A percentile compares a stretch with the other conserved stretches of the same genome.
Evolutionary conservation across 2,329 filamentous ascomycete genomes (phyloP).

Genomic region (Lasiodiplodia gonubiensis): DNA sequence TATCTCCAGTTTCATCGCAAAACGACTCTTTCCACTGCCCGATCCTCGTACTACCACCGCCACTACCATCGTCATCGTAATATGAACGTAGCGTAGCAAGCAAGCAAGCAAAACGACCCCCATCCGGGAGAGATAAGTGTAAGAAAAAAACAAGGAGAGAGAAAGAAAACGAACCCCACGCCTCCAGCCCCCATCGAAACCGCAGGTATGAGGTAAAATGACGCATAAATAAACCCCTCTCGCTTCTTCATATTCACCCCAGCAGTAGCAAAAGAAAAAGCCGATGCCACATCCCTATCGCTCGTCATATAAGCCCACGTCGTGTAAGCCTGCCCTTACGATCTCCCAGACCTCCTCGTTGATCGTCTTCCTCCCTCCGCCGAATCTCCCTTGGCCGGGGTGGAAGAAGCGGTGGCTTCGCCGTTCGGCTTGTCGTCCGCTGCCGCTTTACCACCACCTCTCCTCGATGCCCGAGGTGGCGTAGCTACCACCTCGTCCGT

Average conservation of each 20-base stretch:
- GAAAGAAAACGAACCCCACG: not conserved
- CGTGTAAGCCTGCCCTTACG: not conserved
- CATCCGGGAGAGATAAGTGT: not conserved
- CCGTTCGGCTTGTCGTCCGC: not conserved
- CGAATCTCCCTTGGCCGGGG: not conserved
- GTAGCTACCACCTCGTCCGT: not conserved
- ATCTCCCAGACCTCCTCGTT: slow-evolving; percentile 9
- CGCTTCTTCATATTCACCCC: not conserved
- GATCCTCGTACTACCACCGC: not conserved
- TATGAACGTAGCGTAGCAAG: not conserved
- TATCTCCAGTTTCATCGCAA: not conserved
- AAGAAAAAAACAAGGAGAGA: not conserved
- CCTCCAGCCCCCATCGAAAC: not conserved
- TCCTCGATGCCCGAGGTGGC: not conserved
- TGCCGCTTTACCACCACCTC: not conserved
- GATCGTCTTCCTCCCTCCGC: not conserved
- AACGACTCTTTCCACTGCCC: not conserved
- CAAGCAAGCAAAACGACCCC: not conserved
- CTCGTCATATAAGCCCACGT: too few species aligned
- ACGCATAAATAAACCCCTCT: not conserved
- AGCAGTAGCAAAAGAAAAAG: not conserved
- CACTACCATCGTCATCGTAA: not conserved
- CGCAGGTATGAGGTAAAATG: not conserved
- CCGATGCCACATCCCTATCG: not conserved
- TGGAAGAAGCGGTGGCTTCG: not conserved